Conservation (phyloP, 2,329 filamentous ascomycete genomes). For the Pseudogymnoascus sp. region DNA sequence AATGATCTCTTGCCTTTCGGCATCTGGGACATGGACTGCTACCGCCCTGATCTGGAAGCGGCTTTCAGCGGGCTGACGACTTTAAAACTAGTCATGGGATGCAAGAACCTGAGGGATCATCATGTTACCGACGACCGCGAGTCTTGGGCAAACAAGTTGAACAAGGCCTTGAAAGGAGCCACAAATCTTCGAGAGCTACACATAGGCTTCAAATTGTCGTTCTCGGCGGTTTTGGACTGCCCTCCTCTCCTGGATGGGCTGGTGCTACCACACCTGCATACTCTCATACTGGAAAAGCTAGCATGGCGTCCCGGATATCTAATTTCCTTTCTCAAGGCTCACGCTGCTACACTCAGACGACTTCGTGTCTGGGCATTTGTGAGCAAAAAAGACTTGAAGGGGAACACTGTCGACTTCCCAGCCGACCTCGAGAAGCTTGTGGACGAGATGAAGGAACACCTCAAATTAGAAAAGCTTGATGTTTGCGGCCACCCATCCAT, state of each 20-base stretch:
- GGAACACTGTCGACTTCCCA: not conserved
- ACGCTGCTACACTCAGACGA: not conserved
- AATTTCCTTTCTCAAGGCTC: not conserved
- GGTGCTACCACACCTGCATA: not conserved
- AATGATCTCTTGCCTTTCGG: not conserved
- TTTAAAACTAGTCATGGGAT: not conserved
- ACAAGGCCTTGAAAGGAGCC: not conserved
- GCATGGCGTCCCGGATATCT: not conserved
- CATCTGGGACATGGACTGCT: not conserved
- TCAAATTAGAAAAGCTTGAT: not conserved
- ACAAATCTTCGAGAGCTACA: not conserved
- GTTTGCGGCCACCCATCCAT: not conserved
- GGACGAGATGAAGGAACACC: conserved; percentile 1
- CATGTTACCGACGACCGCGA: not conserved
- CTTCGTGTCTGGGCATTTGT: not conserved
- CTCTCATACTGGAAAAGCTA: not conserved
- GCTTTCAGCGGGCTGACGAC: not conserved
- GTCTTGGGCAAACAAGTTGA: not conserved
- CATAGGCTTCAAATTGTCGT: not conserved
- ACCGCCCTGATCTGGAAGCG: not conserved
- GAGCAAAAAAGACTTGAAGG: not conserved
- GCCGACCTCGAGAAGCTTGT: not conserved
- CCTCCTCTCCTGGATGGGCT: not conserved
- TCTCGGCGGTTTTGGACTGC: not conserved
- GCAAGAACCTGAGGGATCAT: not conserved